A percentile compares a stretch with the other conserved stretches of the same genome.
phyloP scores from a whole-genome alignment of 2,329 filamentous ascomycete species.

The Nemania serpens region DNA sequence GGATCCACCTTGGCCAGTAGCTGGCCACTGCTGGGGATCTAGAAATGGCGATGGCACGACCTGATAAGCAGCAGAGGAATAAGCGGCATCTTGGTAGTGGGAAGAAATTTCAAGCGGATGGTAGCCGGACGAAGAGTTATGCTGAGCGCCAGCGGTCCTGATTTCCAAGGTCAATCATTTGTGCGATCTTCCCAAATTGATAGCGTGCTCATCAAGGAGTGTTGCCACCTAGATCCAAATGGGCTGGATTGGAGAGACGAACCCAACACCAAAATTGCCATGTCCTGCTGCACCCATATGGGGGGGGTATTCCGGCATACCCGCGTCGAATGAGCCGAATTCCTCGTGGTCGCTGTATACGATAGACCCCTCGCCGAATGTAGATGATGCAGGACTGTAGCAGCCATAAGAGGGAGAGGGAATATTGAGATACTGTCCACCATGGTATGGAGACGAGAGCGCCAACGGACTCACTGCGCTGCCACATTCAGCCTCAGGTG shows the following conservation, averaged over 20 bases:
- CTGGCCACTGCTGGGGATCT: conserved; percentile 50
- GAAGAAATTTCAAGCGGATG: conserved; percentile 50
- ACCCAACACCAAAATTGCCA: conserved; percentile 59
- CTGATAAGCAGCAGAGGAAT: conserved; percentile 40
- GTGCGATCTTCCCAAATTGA: conserved; percentile 46
- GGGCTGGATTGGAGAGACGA: conserved; percentile 66
- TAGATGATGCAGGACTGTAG: conserved; percentile 67
- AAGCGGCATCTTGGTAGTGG: conserved; percentile 31
- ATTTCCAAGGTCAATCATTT: conserved; percentile 60
- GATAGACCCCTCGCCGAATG: conserved; percentile 63
- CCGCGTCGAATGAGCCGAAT: conserved; percentile 54
- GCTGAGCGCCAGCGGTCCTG: conserved; percentile 50
- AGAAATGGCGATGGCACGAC: conserved; percentile 52
- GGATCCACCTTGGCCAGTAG: conserved; percentile 46
- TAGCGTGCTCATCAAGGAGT: conserved; percentile 47
- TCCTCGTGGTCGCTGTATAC: conserved; percentile 68
- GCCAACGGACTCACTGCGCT: conserved; percentile 59
- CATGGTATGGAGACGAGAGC: conserved; percentile 59
- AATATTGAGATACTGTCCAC: conserved; percentile 64
- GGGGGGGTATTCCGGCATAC: conserved; percentile 52
- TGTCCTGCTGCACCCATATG: conserved; percentile 49
- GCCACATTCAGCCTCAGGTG: conserved; percentile 51
- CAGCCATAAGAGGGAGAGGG: conserved; percentile 65
- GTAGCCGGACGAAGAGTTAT: conserved; percentile 46
- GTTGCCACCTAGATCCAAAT: conserved; percentile 60